Conservation (phyloP, 192 early-diverging fungal species). For the Phlyctochytrium arcticum region DNA sequence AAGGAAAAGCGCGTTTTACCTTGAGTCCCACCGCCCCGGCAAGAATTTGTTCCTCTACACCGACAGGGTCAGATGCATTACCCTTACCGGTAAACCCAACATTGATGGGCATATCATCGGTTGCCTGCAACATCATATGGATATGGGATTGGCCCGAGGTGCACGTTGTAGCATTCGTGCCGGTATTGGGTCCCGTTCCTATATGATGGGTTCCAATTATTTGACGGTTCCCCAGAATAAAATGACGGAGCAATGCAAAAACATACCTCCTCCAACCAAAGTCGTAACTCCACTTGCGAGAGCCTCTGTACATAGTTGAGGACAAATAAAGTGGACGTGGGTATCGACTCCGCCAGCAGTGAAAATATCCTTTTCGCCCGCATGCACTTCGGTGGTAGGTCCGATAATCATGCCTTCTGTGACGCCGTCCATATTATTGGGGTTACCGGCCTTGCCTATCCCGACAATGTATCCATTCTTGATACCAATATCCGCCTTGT, state of each 20-base stretch:
- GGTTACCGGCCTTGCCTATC: slow-evolving; percentile 97
- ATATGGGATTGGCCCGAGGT: slow-evolving; percentile 81
- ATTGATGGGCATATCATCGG: slow-evolving; percentile 86
- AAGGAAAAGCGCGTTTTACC: too few relatives aligned
- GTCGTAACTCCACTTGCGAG: slow-evolving; percentile 41
- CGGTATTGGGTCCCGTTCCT: slow-evolving; percentile 96
- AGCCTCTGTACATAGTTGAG: slow-evolving; percentile 76
- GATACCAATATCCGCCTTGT: slow-evolving; percentile 98
- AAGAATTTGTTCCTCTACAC: slow-evolving; percentile 75
- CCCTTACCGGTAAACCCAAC: slow-evolving; percentile 97
- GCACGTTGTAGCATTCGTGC: slow-evolving; percentile 95
- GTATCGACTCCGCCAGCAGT: slow-evolving; percentile 92
- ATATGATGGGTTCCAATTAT: slow-evolving; percentile 82
- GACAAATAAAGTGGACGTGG: slow-evolving; percentile 96
- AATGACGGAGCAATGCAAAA: slow-evolving; percentile 41
- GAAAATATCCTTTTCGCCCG: slow-evolving; percentile 86
- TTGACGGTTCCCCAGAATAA: slow-evolving; percentile 71
- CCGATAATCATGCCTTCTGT: slow-evolving; percentile 87
- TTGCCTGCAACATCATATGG: slow-evolving; percentile 84
- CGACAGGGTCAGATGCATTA: slow-evolving; percentile 64
- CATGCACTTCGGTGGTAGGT: slow-evolving; percentile 83
- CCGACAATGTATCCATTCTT: slow-evolving; percentile 79
- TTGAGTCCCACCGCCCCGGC: slow-evolving; percentile 84
- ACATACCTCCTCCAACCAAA: slow-evolving; percentile 16
- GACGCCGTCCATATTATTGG: slow-evolving; percentile 93